Evolutionary conservation across 179 eudicot genomes (phyloP).

Genomic region (Patellifolia procumbens): DNA sequence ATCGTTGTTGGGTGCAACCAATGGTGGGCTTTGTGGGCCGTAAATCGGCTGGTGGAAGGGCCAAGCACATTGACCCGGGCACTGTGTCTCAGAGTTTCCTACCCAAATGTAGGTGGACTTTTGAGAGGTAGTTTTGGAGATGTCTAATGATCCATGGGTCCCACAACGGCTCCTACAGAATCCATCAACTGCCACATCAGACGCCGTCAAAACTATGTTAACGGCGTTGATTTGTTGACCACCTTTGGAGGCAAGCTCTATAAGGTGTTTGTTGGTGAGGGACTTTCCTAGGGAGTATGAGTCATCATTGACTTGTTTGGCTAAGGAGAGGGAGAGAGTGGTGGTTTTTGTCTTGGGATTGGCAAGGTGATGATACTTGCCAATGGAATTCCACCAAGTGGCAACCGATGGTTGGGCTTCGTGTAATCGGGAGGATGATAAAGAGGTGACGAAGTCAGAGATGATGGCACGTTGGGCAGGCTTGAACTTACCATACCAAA

Average conservation of each 20-base stretch:
- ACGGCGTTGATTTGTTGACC: slow-evolving; percentile 19
- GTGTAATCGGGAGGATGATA: slow-evolving; percentile 7
- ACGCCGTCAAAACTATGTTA: slow-evolving; percentile 34
- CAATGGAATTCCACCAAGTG: slow-evolving; percentile 26
- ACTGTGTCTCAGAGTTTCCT: slow-evolving; percentile 36
- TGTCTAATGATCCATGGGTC: slow-evolving; percentile 30
- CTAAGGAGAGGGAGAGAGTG: neutral
- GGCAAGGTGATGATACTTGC: slow-evolving; percentile 15
- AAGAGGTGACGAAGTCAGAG: slow-evolving; percentile 2
- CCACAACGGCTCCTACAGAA: slow-evolving; percentile 39
- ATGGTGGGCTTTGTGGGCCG: slow-evolving; percentile 43
- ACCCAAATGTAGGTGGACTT: slow-evolving; percentile 43
- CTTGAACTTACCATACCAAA: slow-evolving; percentile 25
- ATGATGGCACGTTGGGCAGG: slow-evolving; percentile 15
- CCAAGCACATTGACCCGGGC: slow-evolving; percentile 46
- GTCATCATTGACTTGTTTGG: neutral
- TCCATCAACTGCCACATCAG: slow-evolving; percentile 32
- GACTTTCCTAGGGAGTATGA: neutral
- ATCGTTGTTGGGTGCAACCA: slow-evolving; percentile 38
- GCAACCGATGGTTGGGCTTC: slow-evolving; percentile 23
- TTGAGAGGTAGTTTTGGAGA: neutral
- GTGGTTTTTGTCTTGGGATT: slow-evolving; percentile 12
- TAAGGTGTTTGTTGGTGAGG: slow-evolving; percentile 28
- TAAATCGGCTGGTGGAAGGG: slow-evolving; percentile 44
- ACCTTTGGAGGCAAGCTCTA: slow-evolving; percentile 26